A percentile compares a stretch with the other conserved stretches of the same genome.
These are phyloP conservation scores for Aspergillus hortae DNA, from an alignment of 2,329 filamentous ascomycete species.

Conservation along the genomic window DNA sequence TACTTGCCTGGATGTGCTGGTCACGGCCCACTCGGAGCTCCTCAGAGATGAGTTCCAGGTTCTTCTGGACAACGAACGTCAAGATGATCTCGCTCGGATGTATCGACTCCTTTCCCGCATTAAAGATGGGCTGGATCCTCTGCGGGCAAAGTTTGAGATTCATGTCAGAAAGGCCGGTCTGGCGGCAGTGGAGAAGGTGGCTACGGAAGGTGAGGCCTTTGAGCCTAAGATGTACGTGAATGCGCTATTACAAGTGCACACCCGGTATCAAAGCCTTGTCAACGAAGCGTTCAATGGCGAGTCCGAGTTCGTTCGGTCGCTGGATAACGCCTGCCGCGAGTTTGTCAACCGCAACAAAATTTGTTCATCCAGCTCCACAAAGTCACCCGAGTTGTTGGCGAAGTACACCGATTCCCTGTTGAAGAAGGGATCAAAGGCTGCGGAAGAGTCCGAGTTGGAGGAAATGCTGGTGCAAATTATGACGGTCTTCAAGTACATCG, in stretches of 20 bases:
- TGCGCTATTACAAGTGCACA: constrained; percentile 88
- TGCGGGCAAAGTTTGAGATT: constrained; percentile 81
- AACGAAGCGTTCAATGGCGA: constrained; percentile 92
- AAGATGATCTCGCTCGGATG: constrained; percentile 95
- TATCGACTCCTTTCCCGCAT: constrained; percentile 88
- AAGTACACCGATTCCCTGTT: constrained; percentile 93
- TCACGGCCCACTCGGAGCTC: constrained; percentile 80
- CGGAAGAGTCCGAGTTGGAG: constrained; percentile 91
- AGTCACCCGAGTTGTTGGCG: constrained; percentile 88
- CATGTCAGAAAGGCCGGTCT: constrained; percentile 90
- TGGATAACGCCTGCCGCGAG: constrained; percentile 95
- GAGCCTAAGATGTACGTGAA: constrained; percentile 98
- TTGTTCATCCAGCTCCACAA: constrained; percentile 88
- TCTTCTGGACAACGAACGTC: constrained; percentile 86
- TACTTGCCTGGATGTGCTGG: constrained; percentile 82
- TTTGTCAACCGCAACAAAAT: constrained; percentile 98
- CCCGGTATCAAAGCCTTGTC: constrained; percentile 86
- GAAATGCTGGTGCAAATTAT: constrained; percentile 87
- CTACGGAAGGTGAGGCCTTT: constrained; percentile 79
- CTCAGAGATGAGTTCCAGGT: constrained; percentile 94
- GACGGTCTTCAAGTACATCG: constrained; percentile 99
- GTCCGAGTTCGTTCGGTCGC: constrained; percentile 90
- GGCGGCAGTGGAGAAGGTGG: constrained; percentile 84
- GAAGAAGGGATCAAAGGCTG: constrained; percentile 84
- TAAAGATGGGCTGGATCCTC: constrained; percentile 82